Evolutionary conservation across 23 red algal species (phyloP).

Genomic region (Porphyridium purpureum): DNA sequence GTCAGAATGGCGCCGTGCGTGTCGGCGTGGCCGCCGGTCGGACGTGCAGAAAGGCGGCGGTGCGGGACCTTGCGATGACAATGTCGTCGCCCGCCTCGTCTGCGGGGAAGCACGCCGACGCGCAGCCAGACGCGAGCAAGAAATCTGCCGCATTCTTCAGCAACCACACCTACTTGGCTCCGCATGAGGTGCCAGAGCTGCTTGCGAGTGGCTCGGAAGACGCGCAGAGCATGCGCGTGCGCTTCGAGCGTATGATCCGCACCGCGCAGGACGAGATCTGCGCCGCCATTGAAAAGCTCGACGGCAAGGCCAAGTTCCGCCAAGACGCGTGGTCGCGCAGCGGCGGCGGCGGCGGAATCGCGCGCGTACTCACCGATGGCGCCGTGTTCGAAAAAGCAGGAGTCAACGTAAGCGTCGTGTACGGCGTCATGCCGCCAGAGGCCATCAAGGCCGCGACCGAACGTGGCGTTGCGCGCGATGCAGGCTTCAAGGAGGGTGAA

Average conservation of each 20-base stretch:
- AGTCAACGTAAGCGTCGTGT: conserved; percentile 93
- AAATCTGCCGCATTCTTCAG: too few relatives aligned
- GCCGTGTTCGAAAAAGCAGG: conserved; percentile 99
- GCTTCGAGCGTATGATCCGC: conserved; percentile 90
- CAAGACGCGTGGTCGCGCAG: conserved; percentile 88
- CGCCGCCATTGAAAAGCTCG: conserved; percentile 62
- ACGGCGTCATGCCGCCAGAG: conserved; percentile 98
- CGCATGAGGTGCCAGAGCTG: conserved; percentile 22
- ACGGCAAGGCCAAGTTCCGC: conserved; percentile 63
- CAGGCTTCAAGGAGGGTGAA: conserved; percentile 66
- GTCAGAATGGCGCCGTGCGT: too few relatives aligned
- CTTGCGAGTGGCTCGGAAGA: conserved; percentile 10
- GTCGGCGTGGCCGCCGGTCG: too few relatives aligned
- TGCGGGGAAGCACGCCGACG: too few relatives aligned
- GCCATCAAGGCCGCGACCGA: conserved; percentile 72
- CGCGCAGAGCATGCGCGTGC: conserved; percentile 23
- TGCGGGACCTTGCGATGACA: too few relatives aligned
- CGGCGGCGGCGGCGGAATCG: conserved; percentile 87
- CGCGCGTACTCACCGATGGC: conserved; percentile 71
- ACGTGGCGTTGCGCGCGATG: conserved; percentile 71
- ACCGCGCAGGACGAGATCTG: conserved; percentile 77
- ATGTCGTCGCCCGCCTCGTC: too few relatives aligned
- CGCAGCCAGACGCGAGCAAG: too few relatives aligned
- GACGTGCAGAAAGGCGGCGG: too few relatives aligned
- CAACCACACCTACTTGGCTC: too few relatives aligned